Base-by-base conservation (phyloP, 2,329 filamentous ascomycete genomes). In the Microsporum ferrugineum region DNA sequence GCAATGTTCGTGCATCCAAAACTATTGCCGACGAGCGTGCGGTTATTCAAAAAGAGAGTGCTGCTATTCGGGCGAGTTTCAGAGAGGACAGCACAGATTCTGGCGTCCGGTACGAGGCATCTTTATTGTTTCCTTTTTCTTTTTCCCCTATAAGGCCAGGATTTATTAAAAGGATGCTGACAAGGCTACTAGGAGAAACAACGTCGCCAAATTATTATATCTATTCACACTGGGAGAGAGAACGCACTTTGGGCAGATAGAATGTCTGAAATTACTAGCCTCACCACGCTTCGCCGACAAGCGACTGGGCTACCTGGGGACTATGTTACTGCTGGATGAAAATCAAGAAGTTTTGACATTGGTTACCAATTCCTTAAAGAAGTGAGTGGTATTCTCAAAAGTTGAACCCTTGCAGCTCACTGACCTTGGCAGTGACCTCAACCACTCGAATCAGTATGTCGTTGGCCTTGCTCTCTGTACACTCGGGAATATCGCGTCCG, bases 221-320 rank as follows among this genome's bases (percentile, higher is more conserved):
- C 89, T 99, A 63, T 99, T 99, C 76, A 99, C 94, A 0, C 83
- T 99, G 47, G 94, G 94, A 66, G 94, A 99, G 78, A 85, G 94
- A 70, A 99, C 94, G 61, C 94, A 99, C 77, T 99, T 99, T 73
- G 94, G 94, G 58, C 94, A 99, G 80, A 99, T 99, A 72, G 94
- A 99, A 84, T 99, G 94, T 76, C 82, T 99, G 71, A 99, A 99
- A 78, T 84, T 99, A 58, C 84, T 99, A 62, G 94, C 94, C 62
- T 99, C 94, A 45, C 91, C 95, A 66, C 89, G 92, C 62, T 99
- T 99, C 72, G 94, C 94, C 67, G 94, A 99, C 80, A 99, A 99
- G 79, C 87, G 94, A 56, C 78, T 99, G 68, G 94, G 94, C 45
- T 96, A 99, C 72, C 79, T 99, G 66, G 94, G 94, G 29, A 99